Evolutionary conservation across 768 basidiomycete genomes (phyloP).

Genomic region (Hericium rajendrae): DNA sequence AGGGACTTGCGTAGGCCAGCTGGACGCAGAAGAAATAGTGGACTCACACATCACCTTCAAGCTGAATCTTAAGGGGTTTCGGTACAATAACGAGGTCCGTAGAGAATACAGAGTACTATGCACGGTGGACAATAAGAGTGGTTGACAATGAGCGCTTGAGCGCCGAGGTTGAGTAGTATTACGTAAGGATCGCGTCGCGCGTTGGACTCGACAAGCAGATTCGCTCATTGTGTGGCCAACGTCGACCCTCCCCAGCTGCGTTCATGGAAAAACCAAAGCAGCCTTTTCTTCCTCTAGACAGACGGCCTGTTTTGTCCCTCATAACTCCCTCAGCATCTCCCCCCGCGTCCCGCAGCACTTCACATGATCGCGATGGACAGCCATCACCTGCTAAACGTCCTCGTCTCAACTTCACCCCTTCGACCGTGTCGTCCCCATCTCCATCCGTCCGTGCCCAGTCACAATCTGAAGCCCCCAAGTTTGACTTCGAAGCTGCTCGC

Average conservation of each 20-base stretch:
- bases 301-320: constrained; percentile 19
- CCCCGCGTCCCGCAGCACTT: constrained; percentile 25
- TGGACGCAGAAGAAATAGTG: too few species aligned
- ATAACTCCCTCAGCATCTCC: constrained; percentile 49
- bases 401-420: constrained; percentile 37
- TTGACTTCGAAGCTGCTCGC: constrained; percentile 45
- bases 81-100: too few species aligned
- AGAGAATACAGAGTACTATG: too few species aligned
- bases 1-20: too few species aligned
- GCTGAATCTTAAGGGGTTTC: too few species aligned
- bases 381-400: constrained; percentile 39
- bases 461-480: constrained; percentile 6
- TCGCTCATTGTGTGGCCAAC: background rate
- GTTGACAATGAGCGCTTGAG: background rate
- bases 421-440: constrained; percentile 19
- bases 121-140: background rate
- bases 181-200: background rate
- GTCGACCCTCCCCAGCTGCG: constrained; percentile 3
- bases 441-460: constrained; percentile 2
- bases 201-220: too few species aligned
- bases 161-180: background rate
- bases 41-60: too few species aligned
- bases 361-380: constrained; percentile 14
- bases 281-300: background rate
- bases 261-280: background rate